Evolutionary conservation across 306 rosid genomes (phyloP).

Genomic region (Gynostemma pentaphyllum): DNA sequence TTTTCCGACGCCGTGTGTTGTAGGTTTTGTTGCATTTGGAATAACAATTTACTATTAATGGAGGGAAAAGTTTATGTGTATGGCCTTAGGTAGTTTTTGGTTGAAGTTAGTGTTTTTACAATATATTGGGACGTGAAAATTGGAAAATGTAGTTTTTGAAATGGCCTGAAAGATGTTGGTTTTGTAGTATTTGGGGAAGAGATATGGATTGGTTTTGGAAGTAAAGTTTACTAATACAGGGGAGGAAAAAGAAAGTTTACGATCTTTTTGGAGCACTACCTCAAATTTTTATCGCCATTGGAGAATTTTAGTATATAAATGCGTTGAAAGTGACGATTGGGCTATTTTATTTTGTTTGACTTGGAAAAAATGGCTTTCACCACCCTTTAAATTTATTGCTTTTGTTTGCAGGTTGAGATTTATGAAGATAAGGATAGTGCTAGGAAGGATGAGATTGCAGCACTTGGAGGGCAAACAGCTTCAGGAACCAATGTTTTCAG

Average conservation of each 20-base stretch:
- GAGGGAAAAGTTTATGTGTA: too few relatives aligned
- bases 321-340: not conserved
- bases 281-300: too few relatives aligned
- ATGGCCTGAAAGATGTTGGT: not conserved
- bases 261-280: too few relatives aligned
- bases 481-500: conserved; percentile 80
- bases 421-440: conserved; percentile 80
- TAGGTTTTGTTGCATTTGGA: too few relatives aligned
- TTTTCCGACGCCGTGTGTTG: too few relatives aligned
- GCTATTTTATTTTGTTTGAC: not conserved
- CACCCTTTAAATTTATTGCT: conserved; percentile 8
- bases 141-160: too few relatives aligned
- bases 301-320: not conserved
- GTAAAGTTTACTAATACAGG: not conserved
- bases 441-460: conserved; percentile 93
- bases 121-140: not conserved
- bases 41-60: too few relatives aligned
- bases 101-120: too few relatives aligned
- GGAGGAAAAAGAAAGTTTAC: not conserved
- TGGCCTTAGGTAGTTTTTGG: too few relatives aligned
- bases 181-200: not conserved
- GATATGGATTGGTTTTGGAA: not conserved
- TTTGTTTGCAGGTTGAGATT: conserved; percentile 47
- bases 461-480: conserved; percentile 92
- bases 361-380: not conserved